Evolutionary conservation across 1,284 basidiomycete genomes (phyloP).

Genomic region (Anthracocystis panici-leucophaei): DNA sequence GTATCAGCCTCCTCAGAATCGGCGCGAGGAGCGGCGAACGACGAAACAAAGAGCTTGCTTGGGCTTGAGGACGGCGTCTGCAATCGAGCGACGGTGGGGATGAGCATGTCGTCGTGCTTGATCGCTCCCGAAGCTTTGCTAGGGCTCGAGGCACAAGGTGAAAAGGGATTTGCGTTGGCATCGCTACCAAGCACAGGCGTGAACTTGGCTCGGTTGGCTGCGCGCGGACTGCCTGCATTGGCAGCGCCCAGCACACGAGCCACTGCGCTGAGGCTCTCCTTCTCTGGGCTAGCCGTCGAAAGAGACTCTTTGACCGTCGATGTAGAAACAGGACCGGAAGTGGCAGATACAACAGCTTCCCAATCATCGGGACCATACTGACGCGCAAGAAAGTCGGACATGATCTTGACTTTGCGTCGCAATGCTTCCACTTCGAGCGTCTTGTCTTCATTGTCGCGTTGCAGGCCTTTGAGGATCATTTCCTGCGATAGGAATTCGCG

Average conservation of each 20-base stretch:
- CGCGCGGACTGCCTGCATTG: conserved; percentile 30
- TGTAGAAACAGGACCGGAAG: conserved; percentile 4
- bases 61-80: conserved; percentile 39
- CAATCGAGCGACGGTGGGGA: conserved; percentile 43
- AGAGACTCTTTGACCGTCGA: conserved; percentile 14
- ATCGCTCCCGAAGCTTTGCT: conserved; percentile 23
- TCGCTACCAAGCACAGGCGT: conserved; percentile 25
- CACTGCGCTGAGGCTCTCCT: conserved; percentile 42
- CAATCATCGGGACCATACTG: conserved; percentile 57
- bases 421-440: conserved; percentile 59
- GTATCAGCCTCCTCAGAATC: background rate
- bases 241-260: conserved; percentile 30
- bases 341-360: conserved; percentile 49
- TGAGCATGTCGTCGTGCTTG: conserved; percentile 52
- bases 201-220: conserved; percentile 21
- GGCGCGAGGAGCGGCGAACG: conserved; percentile 10
- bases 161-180: conserved; percentile 30
- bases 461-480: conserved; percentile 62
- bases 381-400: conserved; percentile 53
- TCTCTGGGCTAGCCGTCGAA: conserved; percentile 22
- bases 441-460: conserved; percentile 62
- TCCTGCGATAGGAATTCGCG: conserved; percentile 61
- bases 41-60: conserved; percentile 27
- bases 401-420: conserved; percentile 49
- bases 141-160: conserved; percentile 21